Conservation (phyloP, 2,329 filamentous ascomycete species). For the Penicillium sp. region DNA sequence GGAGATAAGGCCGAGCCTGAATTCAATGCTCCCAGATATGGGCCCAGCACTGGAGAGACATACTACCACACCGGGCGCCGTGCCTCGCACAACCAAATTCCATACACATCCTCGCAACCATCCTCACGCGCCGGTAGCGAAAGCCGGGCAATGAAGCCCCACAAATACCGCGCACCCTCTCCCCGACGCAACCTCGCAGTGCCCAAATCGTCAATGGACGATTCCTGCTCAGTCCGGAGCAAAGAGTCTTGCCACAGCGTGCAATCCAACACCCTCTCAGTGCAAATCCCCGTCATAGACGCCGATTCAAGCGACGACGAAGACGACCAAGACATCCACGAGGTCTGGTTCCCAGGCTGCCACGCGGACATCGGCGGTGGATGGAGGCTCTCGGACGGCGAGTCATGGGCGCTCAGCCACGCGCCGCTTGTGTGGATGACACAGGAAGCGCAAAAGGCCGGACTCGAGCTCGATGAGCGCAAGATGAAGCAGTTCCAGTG, state of each 20-base stretch:
- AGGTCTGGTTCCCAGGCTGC: conserved; percentile 71
- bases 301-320: conserved; percentile 30
- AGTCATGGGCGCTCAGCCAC: conserved; percentile 61
- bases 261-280: conserved; percentile 27
- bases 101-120: conserved; percentile 14
- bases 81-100: conserved; percentile 3
- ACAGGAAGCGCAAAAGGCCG: conserved; percentile 61
- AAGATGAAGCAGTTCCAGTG: conserved; percentile 68
- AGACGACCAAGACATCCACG: conserved; percentile 67
- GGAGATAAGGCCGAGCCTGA: conserved; percentile 3
- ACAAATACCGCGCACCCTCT: conserved; percentile 32
- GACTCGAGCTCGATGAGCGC: conserved; percentile 66
- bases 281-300: conserved; percentile 27
- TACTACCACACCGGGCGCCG: conserved; percentile 30
- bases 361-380: conserved; percentile 79
- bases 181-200: conserved; percentile 27
- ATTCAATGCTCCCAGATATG: conserved; percentile 9
- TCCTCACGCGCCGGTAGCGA: conserved; percentile 16
- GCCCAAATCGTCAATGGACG: conserved; percentile 32
- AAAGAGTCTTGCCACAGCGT: conserved; percentile 22
- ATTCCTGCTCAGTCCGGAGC: conserved; percentile 27
- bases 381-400: conserved; percentile 60
- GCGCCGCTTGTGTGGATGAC: conserved; percentile 71
- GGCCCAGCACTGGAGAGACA: conserved; percentile 23
- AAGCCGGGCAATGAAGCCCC: conserved; percentile 2